phyloP scores from a whole-genome alignment of 768 basidiomycete genomes.

The Kwoniella sp. region DNA sequence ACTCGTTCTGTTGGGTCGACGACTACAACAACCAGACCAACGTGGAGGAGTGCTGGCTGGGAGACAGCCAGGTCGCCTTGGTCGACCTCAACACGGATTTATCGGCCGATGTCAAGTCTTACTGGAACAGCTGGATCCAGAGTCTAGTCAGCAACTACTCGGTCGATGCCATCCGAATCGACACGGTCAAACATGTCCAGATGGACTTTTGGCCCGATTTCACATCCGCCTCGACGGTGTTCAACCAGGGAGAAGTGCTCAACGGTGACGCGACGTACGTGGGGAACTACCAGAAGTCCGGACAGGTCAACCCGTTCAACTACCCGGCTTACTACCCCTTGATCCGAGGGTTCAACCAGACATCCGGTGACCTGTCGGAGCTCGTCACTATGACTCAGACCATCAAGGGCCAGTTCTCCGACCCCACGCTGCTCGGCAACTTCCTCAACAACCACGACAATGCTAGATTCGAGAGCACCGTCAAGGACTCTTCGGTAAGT shows the following conservation, averaged over 20 bases:
- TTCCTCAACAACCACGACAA: slow-evolving; percentile 50
- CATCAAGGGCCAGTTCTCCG: slow-evolving; percentile 38
- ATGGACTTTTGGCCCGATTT: slow-evolving; percentile 73
- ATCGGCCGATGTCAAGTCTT: slow-evolving; percentile 61
- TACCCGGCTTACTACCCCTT: slow-evolving; percentile 49
- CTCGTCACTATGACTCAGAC: slow-evolving; percentile 36
- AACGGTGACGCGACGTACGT: slow-evolving; percentile 44
- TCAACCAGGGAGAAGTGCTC: slow-evolving; percentile 76
- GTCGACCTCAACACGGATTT: slow-evolving; percentile 75
- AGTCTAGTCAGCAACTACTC: slow-evolving; percentile 64
- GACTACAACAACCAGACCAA: slow-evolving; percentile 66
- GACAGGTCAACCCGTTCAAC: slow-evolving; percentile 46
- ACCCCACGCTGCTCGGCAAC: slow-evolving; percentile 44
- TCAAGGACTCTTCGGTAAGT: slow-evolving; percentile 31
- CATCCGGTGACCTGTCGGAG: slow-evolving; percentile 26
- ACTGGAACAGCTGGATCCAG: slow-evolving; percentile 67
- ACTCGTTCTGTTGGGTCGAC: slow-evolving; percentile 67
- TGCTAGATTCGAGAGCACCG: slow-evolving; percentile 42
- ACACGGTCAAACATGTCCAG: slow-evolving; percentile 60
- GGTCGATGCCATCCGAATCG: slow-evolving; percentile 84
- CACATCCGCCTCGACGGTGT: slow-evolving; percentile 69
- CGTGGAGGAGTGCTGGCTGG: slow-evolving; percentile 76
- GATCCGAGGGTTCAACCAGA: slow-evolving; percentile 44
- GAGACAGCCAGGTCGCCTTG: slow-evolving; percentile 67
- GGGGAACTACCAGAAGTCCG: slow-evolving; percentile 41